Base-by-base conservation (phyloP, 129 eudicot species). In the Artemisia argyi region DNA sequence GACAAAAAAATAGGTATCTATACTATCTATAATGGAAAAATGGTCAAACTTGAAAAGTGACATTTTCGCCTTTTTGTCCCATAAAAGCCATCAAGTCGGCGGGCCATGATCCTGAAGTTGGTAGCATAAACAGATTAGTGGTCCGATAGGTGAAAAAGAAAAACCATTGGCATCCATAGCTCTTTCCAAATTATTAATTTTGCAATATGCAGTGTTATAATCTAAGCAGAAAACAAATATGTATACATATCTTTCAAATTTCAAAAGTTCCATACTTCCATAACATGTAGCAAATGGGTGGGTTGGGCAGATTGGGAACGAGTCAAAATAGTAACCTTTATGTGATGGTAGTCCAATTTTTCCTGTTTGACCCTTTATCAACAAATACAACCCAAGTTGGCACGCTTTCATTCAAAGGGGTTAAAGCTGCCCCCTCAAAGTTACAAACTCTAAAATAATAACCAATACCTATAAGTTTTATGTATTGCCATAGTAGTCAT, bases 91-190 rank as follows among this genome's bases (percentile, higher is more conserved):
- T n/a, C n/a, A n/a, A n/a, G 52, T 86, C 72, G 12, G 85, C 71
- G 50, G 94, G 78, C 91, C 84, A 81, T 62, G 81, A 16, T 79
- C 91, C 95, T 62, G 96, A 78, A 67, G 86, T 89, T 86, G 78
- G 48, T 51, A 53, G 52, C 65, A 66, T 3, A 44, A 47, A 49
- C 11, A 67, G 48, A 46, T 73, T 77, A 61, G 61, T 32, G 55
- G 52, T 17, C 5, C 42, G 42, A 55, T 39, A 63, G 44, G 32
- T 63, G 26, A 16, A 63, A 61, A 65, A 53, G 22, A 44, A 48
- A 66, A 51, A 24, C 3, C n/a, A 64, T 20, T 1, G 9, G 0
- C 46, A n/a, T 54, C 67, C 3, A 3, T 28, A 13, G 59, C 60
- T 59, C 69, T 10, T 26, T 39, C 52, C 5, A 17, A n/a, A 61